Evolutionary conservation across 352 stramenopile species (phyloP).

Genomic region (Globisporangium echinulatum): DNA sequence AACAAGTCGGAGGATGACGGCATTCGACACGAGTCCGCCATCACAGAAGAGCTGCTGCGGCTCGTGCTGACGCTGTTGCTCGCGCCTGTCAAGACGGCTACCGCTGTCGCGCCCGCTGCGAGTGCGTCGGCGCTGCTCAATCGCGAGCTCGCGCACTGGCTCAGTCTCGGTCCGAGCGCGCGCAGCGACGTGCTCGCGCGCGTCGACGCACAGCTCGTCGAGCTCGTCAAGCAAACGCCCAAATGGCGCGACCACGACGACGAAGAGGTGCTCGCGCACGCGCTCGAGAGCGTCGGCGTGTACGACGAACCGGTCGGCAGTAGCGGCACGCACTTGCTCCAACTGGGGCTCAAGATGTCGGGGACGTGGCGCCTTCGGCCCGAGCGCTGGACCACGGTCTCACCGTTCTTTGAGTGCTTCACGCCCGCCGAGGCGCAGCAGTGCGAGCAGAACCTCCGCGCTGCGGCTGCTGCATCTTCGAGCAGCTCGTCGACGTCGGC

Average conservation of each 20-base stretch:
- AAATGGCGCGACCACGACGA: conserved; percentile 54
- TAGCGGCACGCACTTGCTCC: conserved; percentile 19
- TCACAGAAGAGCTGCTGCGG: conserved; percentile 60
- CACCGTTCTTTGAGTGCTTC: conserved; percentile 70
- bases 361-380: conserved; percentile 57
- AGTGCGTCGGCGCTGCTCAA: conserved; percentile 41
- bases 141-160: conserved; percentile 74
- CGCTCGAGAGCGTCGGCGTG: conserved; percentile 51
- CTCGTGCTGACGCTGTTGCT: conserved; percentile 57
- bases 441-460: conserved; percentile 67
- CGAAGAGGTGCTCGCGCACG: conserved; percentile 69
- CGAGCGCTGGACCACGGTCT: conserved; percentile 47
- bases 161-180: conserved; percentile 59
- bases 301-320: conserved; percentile 33
- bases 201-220: conserved; percentile 66
- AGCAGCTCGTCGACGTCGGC: not conserved
- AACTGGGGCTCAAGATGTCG: conserved; percentile 67
- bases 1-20: conserved; percentile 11
- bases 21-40: conserved; percentile 36
- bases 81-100: conserved; percentile 39
- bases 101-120: conserved; percentile 22
- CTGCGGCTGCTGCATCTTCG: no score
- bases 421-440: conserved; percentile 64
- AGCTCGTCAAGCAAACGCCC: conserved; percentile 59
- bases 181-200: conserved; percentile 61